Evolutionary conservation across 176 grass and related monocot genomes (phyloP).

Genomic region (Eremochloa ophiuroides): DNA sequence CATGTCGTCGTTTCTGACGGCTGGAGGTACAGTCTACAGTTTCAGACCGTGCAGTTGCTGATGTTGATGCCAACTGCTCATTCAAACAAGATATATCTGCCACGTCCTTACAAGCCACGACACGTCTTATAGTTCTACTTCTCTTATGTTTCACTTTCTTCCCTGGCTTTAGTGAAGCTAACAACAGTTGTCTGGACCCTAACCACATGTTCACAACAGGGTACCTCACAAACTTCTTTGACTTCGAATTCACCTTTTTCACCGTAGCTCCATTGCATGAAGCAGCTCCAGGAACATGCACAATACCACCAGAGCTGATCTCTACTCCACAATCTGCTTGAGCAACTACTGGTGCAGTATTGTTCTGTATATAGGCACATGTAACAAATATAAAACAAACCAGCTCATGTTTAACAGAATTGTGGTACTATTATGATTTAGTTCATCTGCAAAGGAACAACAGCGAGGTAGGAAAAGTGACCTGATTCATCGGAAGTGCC

Average conservation of each 20-base stretch:
- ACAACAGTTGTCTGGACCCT: constrained; percentile 47
- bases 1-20: constrained; percentile 12
- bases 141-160: constrained; percentile 57
- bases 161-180: constrained; percentile 41
- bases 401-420: neutral
- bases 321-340: neutral
- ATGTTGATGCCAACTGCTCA: constrained; percentile 55
- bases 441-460: neutral
- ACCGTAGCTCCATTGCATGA: neutral
- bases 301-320: neutral
- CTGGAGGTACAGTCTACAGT: constrained; percentile 11
- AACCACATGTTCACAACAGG: constrained; percentile 50
- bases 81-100: constrained; percentile 15
- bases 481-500: constrained; percentile 12
- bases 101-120: constrained; percentile 16
- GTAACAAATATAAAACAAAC: neutral
- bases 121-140: constrained; percentile 16
- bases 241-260: constrained; percentile 38
- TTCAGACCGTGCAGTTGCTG: neutral
- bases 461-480: neutral
- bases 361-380: constrained; percentile 13
- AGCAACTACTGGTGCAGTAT: neutral
- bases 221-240: constrained; percentile 54
- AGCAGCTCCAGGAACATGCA: neutral
- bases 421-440: neutral